These are phyloP conservation scores for Emergomyces pasteurianus DNA, from an alignment of 2,329 filamentous ascomycete genomes.

Conservation along the genomic window DNA sequence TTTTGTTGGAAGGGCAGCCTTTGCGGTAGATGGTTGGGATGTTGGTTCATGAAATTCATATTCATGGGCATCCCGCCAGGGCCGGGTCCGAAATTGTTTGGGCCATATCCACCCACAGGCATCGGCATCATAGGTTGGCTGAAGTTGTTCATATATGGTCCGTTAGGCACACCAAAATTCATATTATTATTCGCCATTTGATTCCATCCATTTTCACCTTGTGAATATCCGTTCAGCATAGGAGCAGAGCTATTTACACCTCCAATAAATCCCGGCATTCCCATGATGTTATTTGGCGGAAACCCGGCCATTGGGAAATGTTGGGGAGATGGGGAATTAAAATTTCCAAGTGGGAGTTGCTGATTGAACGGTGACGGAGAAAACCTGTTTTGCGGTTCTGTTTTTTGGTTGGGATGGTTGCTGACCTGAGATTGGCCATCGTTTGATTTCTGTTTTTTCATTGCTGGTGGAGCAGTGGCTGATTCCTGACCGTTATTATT, in stretches of 20 bases:
- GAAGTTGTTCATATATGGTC: conserved; percentile 9
- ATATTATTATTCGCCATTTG: conserved; percentile 38
- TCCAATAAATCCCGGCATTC: conserved; percentile 20
- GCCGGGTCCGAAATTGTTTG: conserved; percentile 26
- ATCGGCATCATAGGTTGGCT: conserved; percentile 17
- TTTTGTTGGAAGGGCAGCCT: conserved; percentile 22
- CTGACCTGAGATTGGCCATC: conserved; percentile 14
- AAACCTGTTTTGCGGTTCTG: conserved; percentile 10
- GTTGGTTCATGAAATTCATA: conserved; percentile 27
- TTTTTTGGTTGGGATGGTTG: not conserved
- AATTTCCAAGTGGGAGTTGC: conserved; percentile 25
- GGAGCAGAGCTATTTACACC: conserved; percentile 24
- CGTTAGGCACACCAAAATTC: conserved; percentile 11
- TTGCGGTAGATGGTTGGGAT: conserved; percentile 18
- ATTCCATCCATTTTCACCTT: conserved; percentile 25
- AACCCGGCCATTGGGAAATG: conserved; percentile 24
- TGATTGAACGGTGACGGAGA: conserved; percentile 20
- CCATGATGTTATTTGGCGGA: conserved; percentile 23
- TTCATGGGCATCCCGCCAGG: conserved; percentile 21
- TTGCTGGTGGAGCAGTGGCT: conserved; percentile 18
- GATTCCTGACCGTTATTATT: conserved; percentile 47
- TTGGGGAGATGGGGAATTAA: conserved; percentile 21
- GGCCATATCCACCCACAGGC: conserved; percentile 20
- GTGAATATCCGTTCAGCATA: conserved; percentile 27
- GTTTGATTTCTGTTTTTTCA: conserved; percentile 36